A percentile compares a stretch with the other conserved stretches of the same genome.
These are phyloP conservation scores for Amorphotheca resinae DNA, from an alignment of 495 filamentous ascomycete species.

Conservation along the genomic window DNA sequence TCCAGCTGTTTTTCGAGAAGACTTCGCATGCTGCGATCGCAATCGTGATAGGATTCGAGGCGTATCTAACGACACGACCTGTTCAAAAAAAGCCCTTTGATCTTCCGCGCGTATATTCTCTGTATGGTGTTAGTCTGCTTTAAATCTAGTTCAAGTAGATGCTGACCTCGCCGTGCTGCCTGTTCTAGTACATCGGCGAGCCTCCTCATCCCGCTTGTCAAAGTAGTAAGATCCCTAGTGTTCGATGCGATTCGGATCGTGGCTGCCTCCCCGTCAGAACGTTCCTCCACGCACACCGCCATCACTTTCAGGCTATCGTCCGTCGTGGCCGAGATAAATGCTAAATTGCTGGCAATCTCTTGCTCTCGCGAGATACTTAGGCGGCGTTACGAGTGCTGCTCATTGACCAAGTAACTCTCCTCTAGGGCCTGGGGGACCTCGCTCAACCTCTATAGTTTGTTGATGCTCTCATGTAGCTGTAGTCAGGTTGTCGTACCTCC, in stretches of 20 bases:
- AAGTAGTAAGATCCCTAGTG: constrained; percentile 12
- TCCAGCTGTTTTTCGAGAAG: constrained; percentile 3
- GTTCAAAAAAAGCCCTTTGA: constrained; percentile 2
- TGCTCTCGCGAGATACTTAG: constrained; percentile 10
- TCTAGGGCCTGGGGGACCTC: constrained; percentile 1
- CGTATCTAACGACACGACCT: constrained; percentile 20
- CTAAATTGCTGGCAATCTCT: constrained; percentile 14
- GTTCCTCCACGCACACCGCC: constrained; percentile 24
- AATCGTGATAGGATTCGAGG: constrained; percentile 21
- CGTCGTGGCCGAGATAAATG: constrained; percentile 17
- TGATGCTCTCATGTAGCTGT: constrained; percentile 2
- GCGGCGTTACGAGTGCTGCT: neutral
- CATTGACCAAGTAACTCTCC: constrained; percentile 3
- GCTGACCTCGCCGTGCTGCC: constrained; percentile 18
- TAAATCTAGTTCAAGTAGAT: neutral
- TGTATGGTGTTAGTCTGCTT: neutral
- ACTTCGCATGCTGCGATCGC: constrained; percentile 20
- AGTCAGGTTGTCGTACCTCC: neutral
- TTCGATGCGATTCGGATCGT: constrained; percentile 18
- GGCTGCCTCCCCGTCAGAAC: constrained; percentile 10
- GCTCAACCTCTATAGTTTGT: constrained; percentile 4
- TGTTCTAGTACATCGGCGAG: constrained; percentile 19
- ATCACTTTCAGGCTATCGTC: constrained; percentile 17
- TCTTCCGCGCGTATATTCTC: constrained; percentile 7
- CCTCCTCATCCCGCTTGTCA: constrained; percentile 18